A percentile compares a stretch with the other conserved stretches of the same genome.
Evolutionary conservation across 371 early-diverging fungal genomes (phyloP).

Genomic region (Apophysomyces variabilis): DNA sequence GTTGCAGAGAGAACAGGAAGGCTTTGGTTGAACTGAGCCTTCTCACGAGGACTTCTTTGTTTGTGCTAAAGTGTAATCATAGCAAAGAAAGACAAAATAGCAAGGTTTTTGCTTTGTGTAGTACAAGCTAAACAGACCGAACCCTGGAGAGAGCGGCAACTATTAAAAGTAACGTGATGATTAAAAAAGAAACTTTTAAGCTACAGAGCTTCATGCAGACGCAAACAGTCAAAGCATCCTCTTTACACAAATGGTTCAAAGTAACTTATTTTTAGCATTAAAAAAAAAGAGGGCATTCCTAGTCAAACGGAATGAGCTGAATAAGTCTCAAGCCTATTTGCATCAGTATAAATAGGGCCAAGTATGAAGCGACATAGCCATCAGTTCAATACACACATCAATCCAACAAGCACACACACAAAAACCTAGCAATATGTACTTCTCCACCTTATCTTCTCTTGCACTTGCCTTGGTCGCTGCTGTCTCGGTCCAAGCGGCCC

Average conservation of each 20-base stretch:
- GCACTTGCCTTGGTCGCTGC: constrained; percentile 9
- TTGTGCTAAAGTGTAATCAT: not conserved
- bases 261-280: not conserved
- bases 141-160: not conserved
- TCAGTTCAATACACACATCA: not conserved
- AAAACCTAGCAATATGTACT: not conserved
- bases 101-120: not conserved
- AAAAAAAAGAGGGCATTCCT: not conserved
- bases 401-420: not conserved
- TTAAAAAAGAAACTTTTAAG: not conserved
- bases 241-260: not conserved
- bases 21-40: not conserved
- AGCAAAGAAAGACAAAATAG: not conserved
- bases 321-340: not conserved
- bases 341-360: constrained; percentile 1
- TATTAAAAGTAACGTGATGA: constrained; percentile 5
- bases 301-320: not conserved
- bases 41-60: constrained; percentile 1
- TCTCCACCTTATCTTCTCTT: constrained; percentile 4
- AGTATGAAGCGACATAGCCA: not conserved
- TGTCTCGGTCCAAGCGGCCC: constrained; percentile 16
- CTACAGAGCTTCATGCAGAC: constrained; percentile 3
- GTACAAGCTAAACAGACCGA: not conserved
- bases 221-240: not conserved
- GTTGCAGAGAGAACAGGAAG: too few relatives aligned